Base-by-base conservation (phyloP, 2,329 filamentous ascomycete species). In the Alternaria sp. region DNA sequence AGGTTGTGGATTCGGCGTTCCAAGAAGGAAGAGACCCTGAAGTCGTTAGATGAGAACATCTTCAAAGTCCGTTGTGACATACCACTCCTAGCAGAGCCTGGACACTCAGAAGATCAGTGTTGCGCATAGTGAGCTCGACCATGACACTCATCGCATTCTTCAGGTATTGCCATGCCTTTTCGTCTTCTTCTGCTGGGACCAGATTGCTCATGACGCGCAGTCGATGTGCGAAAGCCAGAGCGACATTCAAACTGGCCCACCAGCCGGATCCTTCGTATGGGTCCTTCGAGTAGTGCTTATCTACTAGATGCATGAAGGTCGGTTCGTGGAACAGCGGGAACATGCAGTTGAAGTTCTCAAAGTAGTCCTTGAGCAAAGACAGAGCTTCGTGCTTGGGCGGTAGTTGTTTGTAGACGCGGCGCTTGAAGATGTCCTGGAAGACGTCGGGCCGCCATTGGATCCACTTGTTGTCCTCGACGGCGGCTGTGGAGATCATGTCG, bases 291-390 rank as follows among this genome's bases (percentile, higher is more conserved):
- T 98, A 99, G 77, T 98, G 95, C 70, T 91, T 89, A 75, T 98
- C 93, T 30, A 97, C 93, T 6, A 98, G 85, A 76, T 97, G 94
- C 93, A 98, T 98, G 77, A 99, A 99, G 0, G 96, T 98, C 1
- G 95, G 94, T 79, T 97, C 94, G 79, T 99, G 96, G 75, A 97
- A 99, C 5, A 99, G 85, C 6, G 96, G 96, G 76, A 98, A 97
- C 88, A 98, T 95, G 88, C 93, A 96, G 83, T 99, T 99, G 86
- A 99, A 98, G 81, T 97, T 97, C 75, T 97, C 93, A 70, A 99
- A 99, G 76, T 91, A 99, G 79, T 99, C 96, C 79, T 91, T 93
- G 64, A 97, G 88, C 40, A 98, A 83, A 1, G 93, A 96, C 65
- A 96, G 80, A 1, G 93, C 93, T 81, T 97, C 94, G n/a, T 89